Conservation (phyloP, 1,139 yeast genomes). For the Kodamaea plutei region DNA sequence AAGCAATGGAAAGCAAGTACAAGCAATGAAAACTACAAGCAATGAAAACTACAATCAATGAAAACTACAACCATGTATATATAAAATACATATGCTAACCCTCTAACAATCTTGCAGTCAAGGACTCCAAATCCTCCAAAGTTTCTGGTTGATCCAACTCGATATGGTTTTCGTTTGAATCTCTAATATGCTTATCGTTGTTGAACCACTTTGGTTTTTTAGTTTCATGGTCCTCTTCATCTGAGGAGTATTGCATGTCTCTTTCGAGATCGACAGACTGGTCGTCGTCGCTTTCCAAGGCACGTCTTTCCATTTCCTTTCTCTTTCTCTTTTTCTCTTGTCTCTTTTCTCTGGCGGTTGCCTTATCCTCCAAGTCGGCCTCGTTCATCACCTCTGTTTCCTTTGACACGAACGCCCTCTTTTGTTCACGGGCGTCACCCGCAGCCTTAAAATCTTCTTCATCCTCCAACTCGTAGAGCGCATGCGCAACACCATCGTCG, state of each 20-base stretch:
- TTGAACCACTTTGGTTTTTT: conserved; percentile 67
- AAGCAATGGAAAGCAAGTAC: too few relatives aligned
- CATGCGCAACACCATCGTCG: conserved; percentile 91
- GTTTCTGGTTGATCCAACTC: conserved; percentile 88
- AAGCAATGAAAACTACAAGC: too few relatives aligned
- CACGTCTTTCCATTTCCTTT: conserved; percentile 66
- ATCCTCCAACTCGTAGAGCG: conserved; percentile 83
- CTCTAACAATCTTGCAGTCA: conserved; percentile 62
- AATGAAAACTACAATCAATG: too few relatives aligned
- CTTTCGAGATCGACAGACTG: conserved; percentile 38
- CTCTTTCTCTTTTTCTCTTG: conserved; percentile 87
- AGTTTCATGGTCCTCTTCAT: conserved; percentile 38
- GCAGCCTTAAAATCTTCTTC: conserved; percentile 79
- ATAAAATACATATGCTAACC: background rate
- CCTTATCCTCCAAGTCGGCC: conserved; percentile 77
- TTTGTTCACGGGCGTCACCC: conserved; percentile 73
- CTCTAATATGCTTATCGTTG: conserved; percentile 23
- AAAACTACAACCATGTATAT: too few relatives aligned
- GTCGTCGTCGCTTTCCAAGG: conserved; percentile 39
- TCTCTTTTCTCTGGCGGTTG: conserved; percentile 74
- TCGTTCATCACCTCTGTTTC: conserved; percentile 67
- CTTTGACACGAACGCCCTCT: conserved; percentile 57
- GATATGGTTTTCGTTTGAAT: conserved; percentile 30
- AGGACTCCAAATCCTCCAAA: conserved; percentile 88
- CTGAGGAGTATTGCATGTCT: conserved; percentile 39